These are phyloP conservation scores for Sphagnum fallax DNA, from an alignment of 228 moss, liverwort and hornwort species.

Conservation along the genomic window DNA sequence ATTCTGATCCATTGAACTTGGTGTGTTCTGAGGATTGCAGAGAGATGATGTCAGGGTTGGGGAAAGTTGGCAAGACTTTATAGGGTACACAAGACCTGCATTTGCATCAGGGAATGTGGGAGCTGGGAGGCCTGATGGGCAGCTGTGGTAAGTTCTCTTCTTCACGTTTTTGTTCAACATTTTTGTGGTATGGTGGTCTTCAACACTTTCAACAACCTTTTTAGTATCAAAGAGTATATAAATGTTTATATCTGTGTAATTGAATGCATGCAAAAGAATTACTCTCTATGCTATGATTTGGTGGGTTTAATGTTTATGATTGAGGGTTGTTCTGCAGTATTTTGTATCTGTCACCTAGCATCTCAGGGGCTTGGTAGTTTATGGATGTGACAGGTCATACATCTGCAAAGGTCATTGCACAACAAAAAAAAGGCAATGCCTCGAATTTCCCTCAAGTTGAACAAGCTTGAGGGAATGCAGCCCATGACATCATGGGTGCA, in stretches of 20 bases:
- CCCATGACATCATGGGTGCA: constrained; percentile 61
- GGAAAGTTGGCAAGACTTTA: constrained; percentile 52
- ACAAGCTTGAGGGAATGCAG: constrained; percentile 41
- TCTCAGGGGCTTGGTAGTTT: background rate
- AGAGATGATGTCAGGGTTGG: constrained; percentile 72
- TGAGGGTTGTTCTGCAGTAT: background rate
- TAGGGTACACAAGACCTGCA: constrained; percentile 51
- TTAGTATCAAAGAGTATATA: background rate
- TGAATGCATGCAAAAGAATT: too few species aligned
- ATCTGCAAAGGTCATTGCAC: constrained; percentile 45
- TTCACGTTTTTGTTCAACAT: background rate
- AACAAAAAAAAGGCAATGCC: constrained; percentile 60
- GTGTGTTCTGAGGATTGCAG: constrained; percentile 24
- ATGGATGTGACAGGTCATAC: constrained; percentile 24
- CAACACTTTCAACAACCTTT: background rate
- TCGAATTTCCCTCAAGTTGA: constrained; percentile 39
- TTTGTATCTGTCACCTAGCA: background rate
- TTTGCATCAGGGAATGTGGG: constrained; percentile 57
- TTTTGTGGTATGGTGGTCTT: background rate
- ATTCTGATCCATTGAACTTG: background rate
- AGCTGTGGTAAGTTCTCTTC: constrained; percentile 29
- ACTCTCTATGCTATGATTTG: too few species aligned
- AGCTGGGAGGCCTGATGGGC: constrained; percentile 25
- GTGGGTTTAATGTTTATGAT: background rate
- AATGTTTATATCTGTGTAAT: too few species aligned